These are phyloP conservation scores for Aureobasidium sp. DNA, from an alignment of 2,329 filamentous ascomycete genomes.

Conservation along the genomic window DNA sequence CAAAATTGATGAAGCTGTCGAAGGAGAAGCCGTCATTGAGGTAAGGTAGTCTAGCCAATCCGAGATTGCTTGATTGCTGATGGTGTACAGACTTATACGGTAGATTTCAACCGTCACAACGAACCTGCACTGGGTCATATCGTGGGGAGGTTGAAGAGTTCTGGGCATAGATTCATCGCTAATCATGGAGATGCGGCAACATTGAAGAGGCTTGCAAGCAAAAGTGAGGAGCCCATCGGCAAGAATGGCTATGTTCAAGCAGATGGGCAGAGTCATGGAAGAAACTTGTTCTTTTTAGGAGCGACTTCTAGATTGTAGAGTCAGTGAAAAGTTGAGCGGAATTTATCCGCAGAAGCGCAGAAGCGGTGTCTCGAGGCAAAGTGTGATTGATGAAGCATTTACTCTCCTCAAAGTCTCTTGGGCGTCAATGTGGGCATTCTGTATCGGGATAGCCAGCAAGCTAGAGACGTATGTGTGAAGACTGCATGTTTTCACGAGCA, in stretches of 20 bases:
- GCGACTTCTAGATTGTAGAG: not conserved
- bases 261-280: slow-evolving; percentile 24
- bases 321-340: not conserved
- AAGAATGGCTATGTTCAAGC: slow-evolving; percentile 40
- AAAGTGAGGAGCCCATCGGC: slow-evolving; percentile 43
- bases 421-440: not conserved
- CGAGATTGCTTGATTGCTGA: not conserved
- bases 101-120: slow-evolving; percentile 49
- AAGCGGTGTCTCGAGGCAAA: not conserved
- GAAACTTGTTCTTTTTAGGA: slow-evolving; percentile 33
- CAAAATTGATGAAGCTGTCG: slow-evolving; percentile 34
- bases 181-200: slow-evolving; percentile 49
- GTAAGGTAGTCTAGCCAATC: slow-evolving; percentile 27
- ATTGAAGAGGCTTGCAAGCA: slow-evolving; percentile 39
- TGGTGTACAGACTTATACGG: slow-evolving; percentile 50
- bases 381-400: not conserved
- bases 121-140: slow-evolving; percentile 43
- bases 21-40: slow-evolving; percentile 49
- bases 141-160: slow-evolving; percentile 45
- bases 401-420: not conserved
- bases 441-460: not conserved
- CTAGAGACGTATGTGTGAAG: not conserved
- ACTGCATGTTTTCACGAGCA: not conserved
- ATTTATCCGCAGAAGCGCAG: not conserved
- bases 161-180: slow-evolving; percentile 46